These are phyloP conservation scores for Saccharomyces pastorianus DNA, from an alignment of 1,139 yeast species.

Conservation along the genomic window DNA sequence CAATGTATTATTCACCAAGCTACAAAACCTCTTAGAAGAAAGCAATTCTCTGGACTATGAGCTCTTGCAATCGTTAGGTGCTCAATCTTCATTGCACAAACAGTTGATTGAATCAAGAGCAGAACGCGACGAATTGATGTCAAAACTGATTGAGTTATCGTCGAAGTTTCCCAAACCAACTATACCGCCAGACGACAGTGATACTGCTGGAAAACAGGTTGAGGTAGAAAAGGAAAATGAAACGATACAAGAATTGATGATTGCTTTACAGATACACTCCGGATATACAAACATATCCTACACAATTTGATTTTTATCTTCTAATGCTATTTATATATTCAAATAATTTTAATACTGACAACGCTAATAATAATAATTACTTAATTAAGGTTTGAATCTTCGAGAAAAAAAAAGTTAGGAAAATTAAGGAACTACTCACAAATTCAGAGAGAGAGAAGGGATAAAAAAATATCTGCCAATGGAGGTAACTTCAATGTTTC, in stretches of 20 bases:
- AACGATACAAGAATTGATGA: constrained; percentile 13
- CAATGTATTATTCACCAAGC: constrained; percentile 9
- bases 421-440: neutral
- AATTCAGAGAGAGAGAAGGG: neutral
- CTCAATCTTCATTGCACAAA: neutral
- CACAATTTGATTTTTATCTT: neutral
- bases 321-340: neutral
- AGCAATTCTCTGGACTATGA: constrained; percentile 10
- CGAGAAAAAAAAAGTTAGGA: neutral
- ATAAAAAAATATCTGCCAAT: neutral
- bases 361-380: neutral
- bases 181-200: neutral
- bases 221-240: constrained; percentile 9
- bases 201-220: constrained; percentile 1
- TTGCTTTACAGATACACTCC: constrained; percentile 16
- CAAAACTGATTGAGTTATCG: neutral
- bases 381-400: neutral
- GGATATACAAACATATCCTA: constrained; percentile 5
- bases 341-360: neutral
- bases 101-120: neutral
- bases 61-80: constrained; percentile 1
- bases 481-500: neutral
- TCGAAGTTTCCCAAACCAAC: neutral
- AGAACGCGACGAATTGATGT: neutral
- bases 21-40: constrained; percentile 11